Evolutionary conservation across 2,329 filamentous ascomycete species (phyloP).

Genomic region (Coniochaeta prunicola): DNA sequence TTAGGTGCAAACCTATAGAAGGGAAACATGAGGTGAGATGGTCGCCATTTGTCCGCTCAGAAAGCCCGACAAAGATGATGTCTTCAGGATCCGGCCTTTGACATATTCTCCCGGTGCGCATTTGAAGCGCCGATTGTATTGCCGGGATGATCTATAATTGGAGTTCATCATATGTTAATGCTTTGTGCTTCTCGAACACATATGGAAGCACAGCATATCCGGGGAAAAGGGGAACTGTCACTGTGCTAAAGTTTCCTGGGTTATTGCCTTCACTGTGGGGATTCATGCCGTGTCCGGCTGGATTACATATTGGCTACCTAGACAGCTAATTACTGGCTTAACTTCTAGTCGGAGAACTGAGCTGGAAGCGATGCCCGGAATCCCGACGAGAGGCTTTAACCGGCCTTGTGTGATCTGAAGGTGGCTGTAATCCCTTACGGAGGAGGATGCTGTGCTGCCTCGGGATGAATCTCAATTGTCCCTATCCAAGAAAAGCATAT

Average conservation of each 20-base stretch:
- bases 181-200: not conserved
- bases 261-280: not conserved
- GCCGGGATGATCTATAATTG: not conserved
- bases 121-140: not conserved
- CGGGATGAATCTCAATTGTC: not conserved
- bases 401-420: not conserved
- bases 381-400: not conserved
- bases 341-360: too few relatives aligned
- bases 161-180: not conserved
- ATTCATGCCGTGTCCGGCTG: too few relatives aligned
- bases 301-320: too few relatives aligned
- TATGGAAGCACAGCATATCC: not conserved
- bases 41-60: not conserved
- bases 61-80: too few relatives aligned
- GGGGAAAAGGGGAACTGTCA: not conserved
- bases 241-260: not conserved
- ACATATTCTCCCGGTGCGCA: not conserved
- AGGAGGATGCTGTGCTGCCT: not conserved
- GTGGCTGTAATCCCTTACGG: not conserved
- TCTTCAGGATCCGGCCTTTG: not conserved
- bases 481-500: not conserved
- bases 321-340: too few relatives aligned
- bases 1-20: not conserved
- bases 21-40: not conserved
- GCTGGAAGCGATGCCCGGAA: not conserved